These are phyloP conservation scores for Vigna hirtella DNA, from an alignment of 306 rosid species.

Conservation along the genomic window DNA sequence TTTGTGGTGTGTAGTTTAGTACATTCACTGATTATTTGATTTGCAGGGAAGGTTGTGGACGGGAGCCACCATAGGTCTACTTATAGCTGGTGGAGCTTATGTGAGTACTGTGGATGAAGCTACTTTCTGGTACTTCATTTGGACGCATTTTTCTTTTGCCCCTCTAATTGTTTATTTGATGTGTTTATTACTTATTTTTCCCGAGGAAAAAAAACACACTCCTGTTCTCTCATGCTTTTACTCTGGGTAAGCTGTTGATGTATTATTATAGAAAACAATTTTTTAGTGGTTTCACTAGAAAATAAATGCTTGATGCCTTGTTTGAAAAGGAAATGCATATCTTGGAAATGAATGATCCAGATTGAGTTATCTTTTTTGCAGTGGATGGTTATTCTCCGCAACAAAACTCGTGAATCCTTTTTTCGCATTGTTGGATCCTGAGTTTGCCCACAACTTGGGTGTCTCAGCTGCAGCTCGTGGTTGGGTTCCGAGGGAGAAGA, in stretches of 20 bases:
- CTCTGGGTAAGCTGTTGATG: constrained; percentile 9
- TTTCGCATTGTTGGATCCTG: constrained; percentile 92
- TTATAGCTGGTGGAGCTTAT: constrained; percentile 96
- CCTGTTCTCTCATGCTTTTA: constrained; percentile 4
- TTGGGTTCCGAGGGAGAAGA: constrained; percentile 98
- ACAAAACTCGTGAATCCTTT: constrained; percentile 92
- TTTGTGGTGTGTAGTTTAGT: not conserved
- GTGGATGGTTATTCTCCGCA: constrained; percentile 97
- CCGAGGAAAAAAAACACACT: not conserved
- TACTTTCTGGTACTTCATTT: constrained; percentile 92
- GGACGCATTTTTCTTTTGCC: constrained; percentile 41
- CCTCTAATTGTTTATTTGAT: not conserved
- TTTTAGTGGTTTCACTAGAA: constrained; percentile 7
- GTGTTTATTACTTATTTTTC: constrained; percentile 1
- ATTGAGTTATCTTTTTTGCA: constrained; percentile 57
- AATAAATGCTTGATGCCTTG: constrained; percentile 7
- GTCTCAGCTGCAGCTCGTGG: constrained; percentile 96
- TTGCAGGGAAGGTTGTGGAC: constrained; percentile 83
- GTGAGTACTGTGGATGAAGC: constrained; percentile 99
- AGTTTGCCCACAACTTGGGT: constrained; percentile 81
- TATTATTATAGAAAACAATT: constrained; percentile 17
- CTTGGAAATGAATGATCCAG: constrained; percentile 39
- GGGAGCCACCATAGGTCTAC: constrained; percentile 82
- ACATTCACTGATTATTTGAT: constrained; percentile 39
- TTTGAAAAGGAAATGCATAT: constrained; percentile 28